These are phyloP conservation scores for Candida morakotiae DNA, from an alignment of 805 yeast genomes.

Conservation along the genomic window DNA sequence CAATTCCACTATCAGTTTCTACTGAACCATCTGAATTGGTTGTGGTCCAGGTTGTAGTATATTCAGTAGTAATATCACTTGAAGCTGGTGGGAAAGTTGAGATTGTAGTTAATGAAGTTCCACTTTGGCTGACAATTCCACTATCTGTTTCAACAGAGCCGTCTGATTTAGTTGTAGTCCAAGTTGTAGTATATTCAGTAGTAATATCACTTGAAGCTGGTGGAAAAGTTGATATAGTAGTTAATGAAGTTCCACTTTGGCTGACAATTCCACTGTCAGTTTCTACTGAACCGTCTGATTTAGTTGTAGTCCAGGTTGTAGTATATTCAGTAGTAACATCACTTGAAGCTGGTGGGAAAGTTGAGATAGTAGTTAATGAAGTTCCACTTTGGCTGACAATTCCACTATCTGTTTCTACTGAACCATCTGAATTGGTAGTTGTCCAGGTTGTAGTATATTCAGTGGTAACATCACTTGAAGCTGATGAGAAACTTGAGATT, in stretches of 20 bases:
- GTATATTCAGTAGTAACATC: constrained; percentile 1
- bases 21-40: constrained; percentile 9
- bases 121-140: constrained; percentile 10
- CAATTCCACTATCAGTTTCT: constrained; percentile 9
- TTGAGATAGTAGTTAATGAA: constrained; percentile 2
- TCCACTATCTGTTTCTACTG: constrained; percentile 11
- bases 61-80: constrained; percentile 7
- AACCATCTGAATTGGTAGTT: constrained; percentile 11
- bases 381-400: constrained; percentile 10
- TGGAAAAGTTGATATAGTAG: constrained; percentile 6
- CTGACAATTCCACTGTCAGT: constrained; percentile 13
- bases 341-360: constrained; percentile 3
- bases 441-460: constrained; percentile 6
- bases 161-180: constrained; percentile 11
- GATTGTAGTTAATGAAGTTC: constrained; percentile 2
- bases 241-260: constrained; percentile 1
- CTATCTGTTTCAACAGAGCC: constrained; percentile 10
- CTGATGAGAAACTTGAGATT: constrained; percentile 5
- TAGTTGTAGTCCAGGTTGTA: constrained; percentile 10
- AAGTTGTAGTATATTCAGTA: constrained; percentile 5
- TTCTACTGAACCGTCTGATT: constrained; percentile 7
- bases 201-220: background rate
- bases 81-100: constrained; percentile 6
- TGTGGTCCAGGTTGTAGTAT: constrained; percentile 7
- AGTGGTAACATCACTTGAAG: background rate